Evolutionary conservation across 148 eudicot genomes (phyloP), one percentile per base, ranked within the genome.

Genomic region (Vaccinium myrtillus): DNA sequence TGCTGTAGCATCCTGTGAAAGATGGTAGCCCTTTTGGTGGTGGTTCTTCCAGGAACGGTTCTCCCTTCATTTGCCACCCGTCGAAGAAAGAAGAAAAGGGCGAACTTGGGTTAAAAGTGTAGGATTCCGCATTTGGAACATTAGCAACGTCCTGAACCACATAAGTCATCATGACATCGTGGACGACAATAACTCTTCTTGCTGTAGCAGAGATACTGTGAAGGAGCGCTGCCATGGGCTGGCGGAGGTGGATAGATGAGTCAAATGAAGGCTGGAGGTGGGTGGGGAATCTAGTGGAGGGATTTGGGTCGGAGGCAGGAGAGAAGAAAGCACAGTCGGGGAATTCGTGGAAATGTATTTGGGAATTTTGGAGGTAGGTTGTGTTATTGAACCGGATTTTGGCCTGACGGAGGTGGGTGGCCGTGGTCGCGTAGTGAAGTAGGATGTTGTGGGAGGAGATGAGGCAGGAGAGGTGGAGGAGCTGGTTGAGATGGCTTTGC

Each of bases 401-500:
- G 84, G 88, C 91, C 80, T 87, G 91, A 48, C 55, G 88, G 73
- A 75, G 87, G 69, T 89, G 89, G 78, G 73, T 83, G 76, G 88
- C 21, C 3, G 87, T 83, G 71, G 76, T 48, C 10, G 75, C 77
- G 9, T 70, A 87, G 80, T 89, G 85, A 58, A 87, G 86, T 0
- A 84, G 83, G 7, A 89, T 56, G 8, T 80, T 30, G 83, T 77
- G 83, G 59, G 91, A 70, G 30, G 88, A 46, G 1, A 87, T 30
- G 43, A 54, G 82, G 46, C 81, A 86, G 77, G 91, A 74, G 56
- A 89, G 85, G 4, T 85, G 89, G 88, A 86, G 88, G 67, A 87
- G 88, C 36, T 82, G 89, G 82, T 85, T 87, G 15, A 87, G 89
- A 54, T 89, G 91, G 83, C 89, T 87, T 69, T 89, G 91, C n/a